A percentile compares a stretch with the other conserved stretches of the same genome.
phyloP scores from a whole-genome alignment of 2,329 filamentous ascomycete species.

The Didymella keratinophila region DNA sequence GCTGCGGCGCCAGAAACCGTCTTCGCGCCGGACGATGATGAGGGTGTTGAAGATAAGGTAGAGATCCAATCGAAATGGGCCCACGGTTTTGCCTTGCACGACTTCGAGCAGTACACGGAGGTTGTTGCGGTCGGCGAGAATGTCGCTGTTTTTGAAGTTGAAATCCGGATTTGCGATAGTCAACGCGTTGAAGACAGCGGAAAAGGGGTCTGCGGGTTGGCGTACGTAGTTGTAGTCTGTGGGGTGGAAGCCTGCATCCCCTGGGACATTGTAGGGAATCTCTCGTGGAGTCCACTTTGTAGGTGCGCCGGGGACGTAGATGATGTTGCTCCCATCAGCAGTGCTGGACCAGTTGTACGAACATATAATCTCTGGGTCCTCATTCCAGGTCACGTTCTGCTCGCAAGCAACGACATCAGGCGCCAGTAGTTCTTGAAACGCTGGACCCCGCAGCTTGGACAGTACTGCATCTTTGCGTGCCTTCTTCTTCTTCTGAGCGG shows the following conservation, averaged over 20 bases:
- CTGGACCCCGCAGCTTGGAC: conserved; percentile 27
- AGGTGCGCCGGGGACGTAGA: conserved; percentile 41
- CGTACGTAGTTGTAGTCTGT: conserved; percentile 42
- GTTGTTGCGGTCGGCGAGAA: conserved; percentile 43
- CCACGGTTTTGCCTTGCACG: conserved; percentile 34
- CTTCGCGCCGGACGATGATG: conserved; percentile 38
- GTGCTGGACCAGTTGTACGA: conserved; percentile 42
- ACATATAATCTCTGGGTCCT: conserved; percentile 38
- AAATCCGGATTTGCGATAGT: conserved; percentile 33
- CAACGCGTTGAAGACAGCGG: conserved; percentile 39
- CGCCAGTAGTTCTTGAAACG: conserved; percentile 26
- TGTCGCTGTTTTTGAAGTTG: conserved; percentile 33
- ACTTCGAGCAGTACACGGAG: conserved; percentile 39
- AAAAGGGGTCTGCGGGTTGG: conserved; percentile 34
- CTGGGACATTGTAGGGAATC: conserved; percentile 29
- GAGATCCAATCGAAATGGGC: conserved; percentile 37
- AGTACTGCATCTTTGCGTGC: conserved; percentile 22
- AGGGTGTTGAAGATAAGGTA: conserved; percentile 36
- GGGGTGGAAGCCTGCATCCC: conserved; percentile 34
- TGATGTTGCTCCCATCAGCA: conserved; percentile 33
- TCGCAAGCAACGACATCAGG: conserved; percentile 22
- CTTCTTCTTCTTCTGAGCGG: conserved; percentile 29
- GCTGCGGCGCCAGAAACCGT: conserved; percentile 32
- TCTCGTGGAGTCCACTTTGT: conserved; percentile 32
- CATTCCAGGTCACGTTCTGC: conserved; percentile 32